Evolutionary conservation across 805 yeast genomes (phyloP).

Genomic region (Candida germanica): DNA sequence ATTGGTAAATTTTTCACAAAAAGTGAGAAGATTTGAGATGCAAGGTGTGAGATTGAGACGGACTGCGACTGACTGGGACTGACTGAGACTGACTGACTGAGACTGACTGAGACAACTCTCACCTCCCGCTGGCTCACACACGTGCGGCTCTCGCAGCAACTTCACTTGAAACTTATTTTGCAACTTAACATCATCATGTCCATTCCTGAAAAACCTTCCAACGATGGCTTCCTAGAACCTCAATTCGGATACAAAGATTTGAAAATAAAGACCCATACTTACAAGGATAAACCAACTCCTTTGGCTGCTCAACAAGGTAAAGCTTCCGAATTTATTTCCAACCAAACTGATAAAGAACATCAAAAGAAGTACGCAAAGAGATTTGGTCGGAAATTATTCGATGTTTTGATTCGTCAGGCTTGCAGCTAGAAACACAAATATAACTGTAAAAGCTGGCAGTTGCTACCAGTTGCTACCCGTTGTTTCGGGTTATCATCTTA

Average conservation of each 20-base stretch:
- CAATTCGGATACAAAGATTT: slow-evolving; percentile 34
- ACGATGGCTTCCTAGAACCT: slow-evolving; percentile 20
- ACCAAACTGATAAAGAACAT: slow-evolving; percentile 28
- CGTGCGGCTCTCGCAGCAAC: not conserved
- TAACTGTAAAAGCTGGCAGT: too few species aligned
- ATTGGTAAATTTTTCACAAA: slow-evolving; percentile 24
- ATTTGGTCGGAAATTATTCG: slow-evolving; percentile 19
- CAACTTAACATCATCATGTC: slow-evolving; percentile 10
- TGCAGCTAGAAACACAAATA: slow-evolving; percentile 16
- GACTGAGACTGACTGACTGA: too few species aligned
- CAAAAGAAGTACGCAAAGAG: slow-evolving; percentile 34
- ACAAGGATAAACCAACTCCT: slow-evolving; percentile 34
- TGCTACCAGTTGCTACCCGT: too few species aligned
- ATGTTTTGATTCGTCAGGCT: slow-evolving; percentile 19
- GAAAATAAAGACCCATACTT: slow-evolving; percentile 27
- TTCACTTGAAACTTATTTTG: not conserved
- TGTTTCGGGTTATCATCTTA: too few species aligned
- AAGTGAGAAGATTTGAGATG: too few species aligned
- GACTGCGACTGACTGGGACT: not conserved
- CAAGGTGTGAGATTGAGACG: not conserved
- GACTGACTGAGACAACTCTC: too few species aligned
- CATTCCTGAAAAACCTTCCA: slow-evolving; percentile 30
- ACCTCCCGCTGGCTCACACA: too few species aligned
- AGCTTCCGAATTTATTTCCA: slow-evolving; percentile 24
- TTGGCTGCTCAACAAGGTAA: slow-evolving; percentile 23